phyloP scores from a whole-genome alignment of 306 rosid species.

The Prunus kanzakura region DNA sequence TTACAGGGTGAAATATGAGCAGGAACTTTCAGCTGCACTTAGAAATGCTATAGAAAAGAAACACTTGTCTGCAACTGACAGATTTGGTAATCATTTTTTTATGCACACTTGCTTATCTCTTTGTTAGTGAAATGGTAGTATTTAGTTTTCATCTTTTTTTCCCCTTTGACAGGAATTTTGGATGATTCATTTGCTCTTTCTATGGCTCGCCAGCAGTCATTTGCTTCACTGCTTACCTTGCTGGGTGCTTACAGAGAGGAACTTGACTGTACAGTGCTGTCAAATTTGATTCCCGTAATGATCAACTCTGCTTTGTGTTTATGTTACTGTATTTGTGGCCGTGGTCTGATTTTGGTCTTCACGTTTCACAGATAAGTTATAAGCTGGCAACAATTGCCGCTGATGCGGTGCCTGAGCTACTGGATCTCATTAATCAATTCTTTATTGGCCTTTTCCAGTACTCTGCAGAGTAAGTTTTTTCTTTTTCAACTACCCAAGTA shows the following conservation, averaged over 20 bases:
- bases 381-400: conserved; percentile 54
- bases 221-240: conserved; percentile 68
- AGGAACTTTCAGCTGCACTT: conserved; percentile 61
- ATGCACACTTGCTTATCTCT: background rate
- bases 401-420: conserved; percentile 71
- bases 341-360: conserved; percentile 20
- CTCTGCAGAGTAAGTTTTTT: conserved; percentile 72
- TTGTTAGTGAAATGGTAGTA: conserved; percentile 5
- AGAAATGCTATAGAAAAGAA: conserved; percentile 67
- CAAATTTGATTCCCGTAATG: conserved; percentile 73
- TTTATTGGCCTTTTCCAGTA: conserved; percentile 57
- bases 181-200: conserved; percentile 84
- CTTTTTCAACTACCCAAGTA: background rate
- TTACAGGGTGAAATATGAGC: conserved; percentile 93
- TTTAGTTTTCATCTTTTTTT: conserved; percentile 16
- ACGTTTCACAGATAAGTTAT: conserved; percentile 50
- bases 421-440: conserved; percentile 50
- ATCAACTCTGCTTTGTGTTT: conserved; percentile 25
- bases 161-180: conserved; percentile 60
- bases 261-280: conserved; percentile 73
- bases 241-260: conserved; percentile 79
- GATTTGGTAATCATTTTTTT: conserved; percentile 59
- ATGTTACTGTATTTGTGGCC: background rate
- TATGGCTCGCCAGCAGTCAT: conserved; percentile 64
- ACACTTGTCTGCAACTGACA: conserved; percentile 65